Evolutionary conservation across 192 early-diverging fungal species (phyloP), one percentile per base, ranked within the genome.

Genomic region (Mortierella hygrophila): DNA sequence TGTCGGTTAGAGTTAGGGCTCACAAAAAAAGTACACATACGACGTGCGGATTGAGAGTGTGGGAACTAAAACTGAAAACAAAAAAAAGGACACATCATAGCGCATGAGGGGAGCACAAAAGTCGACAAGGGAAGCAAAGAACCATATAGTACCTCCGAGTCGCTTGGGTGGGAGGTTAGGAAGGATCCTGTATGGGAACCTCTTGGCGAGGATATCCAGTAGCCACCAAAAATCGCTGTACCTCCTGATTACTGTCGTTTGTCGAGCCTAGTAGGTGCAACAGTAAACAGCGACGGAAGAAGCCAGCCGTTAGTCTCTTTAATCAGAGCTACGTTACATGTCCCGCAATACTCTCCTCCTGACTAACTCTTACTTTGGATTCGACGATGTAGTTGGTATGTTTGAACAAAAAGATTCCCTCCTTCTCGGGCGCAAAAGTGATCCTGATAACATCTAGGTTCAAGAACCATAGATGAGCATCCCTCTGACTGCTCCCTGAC

Each of bases 221-320:
- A 99, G 88, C 96, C 96, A 97, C 86, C 94, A 92, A 88, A 99
- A 97, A 83, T 99, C 98, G 73, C 94, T 97, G 87, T 97, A 99
- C 74, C 98, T 91, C 18, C 98, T 92, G 38, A 93, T 85, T 1
- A 97, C 97, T 72, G 79, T 88, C 38, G 89, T 88, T 49, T 83
- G 75, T 18, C 87, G 91, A 42, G 87, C 77, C 79, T 92, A 65
- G 52, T 46, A 47, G 3, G 32, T 16, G 37, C 26, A 21, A 26
- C 16, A 75, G 20, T 44, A 69, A 49, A 42, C 5, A 68, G 1
- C 6, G 18, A 21, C 29, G 23, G 21, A 55, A 49, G 8, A 38
- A 42, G 3, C 2, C 57, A 57, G 70, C 32, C 26, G 29, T 65
- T 65, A 65, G 11, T 32, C 8, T 2, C 60, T 15, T 65, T 11